Percentiles rank a stretch among this genome's conserved stretches.
These are phyloP conservation scores for Sugiyamaella xylanicola DNA, from an alignment of 1,139 yeast genomes.

Conservation along the genomic window DNA sequence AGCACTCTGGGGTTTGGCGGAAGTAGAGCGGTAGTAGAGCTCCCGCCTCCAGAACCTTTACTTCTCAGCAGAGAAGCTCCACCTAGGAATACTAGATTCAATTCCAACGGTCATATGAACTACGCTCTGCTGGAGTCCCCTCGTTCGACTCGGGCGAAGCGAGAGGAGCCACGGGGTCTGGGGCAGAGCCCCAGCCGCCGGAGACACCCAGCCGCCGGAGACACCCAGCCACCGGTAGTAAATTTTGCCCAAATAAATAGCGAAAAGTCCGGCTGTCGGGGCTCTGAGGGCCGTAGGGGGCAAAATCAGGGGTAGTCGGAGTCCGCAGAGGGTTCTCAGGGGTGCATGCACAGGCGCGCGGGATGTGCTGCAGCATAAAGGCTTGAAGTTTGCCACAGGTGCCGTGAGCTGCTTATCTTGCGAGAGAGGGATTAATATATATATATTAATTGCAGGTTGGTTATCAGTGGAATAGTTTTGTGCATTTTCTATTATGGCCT, in stretches of 20 bases:
- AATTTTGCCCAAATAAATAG: no score
- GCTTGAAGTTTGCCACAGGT: not conserved
- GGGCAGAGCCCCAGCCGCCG: conserved; percentile 3
- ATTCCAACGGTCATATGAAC: no score
- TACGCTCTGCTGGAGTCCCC: not conserved
- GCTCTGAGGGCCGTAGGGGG: not conserved
- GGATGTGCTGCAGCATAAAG: not conserved
- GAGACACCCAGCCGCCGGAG: not conserved
- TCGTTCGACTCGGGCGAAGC: not conserved
- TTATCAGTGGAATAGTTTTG: no score
- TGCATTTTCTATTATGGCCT: conserved; percentile 16
- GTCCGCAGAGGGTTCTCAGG: not conserved
- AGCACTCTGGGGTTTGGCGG: no score
- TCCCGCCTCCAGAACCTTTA: no score
- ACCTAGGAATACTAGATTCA: no score
- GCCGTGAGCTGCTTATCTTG: not conserved
- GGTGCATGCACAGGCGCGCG: not conserved
- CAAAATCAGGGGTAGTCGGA: not conserved
- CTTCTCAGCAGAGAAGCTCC: no score
- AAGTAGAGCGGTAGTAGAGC: no score
- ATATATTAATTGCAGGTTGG: no score
- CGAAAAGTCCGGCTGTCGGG: no score
- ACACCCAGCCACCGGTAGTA: no score
- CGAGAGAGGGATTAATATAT: not conserved
- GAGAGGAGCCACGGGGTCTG: not conserved